Evolutionary conservation across 2,329 filamentous ascomycete species (phyloP), one percentile per base, ranked within the genome.

Genomic region (Stagonosporopsis rhizophila): DNA sequence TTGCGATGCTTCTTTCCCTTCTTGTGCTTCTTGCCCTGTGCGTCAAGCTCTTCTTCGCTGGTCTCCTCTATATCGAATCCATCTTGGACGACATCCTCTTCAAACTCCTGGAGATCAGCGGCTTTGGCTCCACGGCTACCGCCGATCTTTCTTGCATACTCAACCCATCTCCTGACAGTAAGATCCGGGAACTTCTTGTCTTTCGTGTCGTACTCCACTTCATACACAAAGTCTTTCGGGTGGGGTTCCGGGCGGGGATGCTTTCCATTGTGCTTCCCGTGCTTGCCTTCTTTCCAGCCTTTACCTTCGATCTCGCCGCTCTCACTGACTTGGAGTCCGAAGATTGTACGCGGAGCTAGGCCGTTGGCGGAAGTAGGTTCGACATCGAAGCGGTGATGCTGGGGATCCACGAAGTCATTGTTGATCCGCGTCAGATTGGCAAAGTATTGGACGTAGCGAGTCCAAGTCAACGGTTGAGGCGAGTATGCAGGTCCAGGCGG

Each of bases 381-480:
- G 6, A 49, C 7, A 5, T 54, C 44, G 41, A n/a, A 35, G 14
- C 25, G 22, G 5, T 42, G 39, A 4, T 58, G 46, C 28, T 55
- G 47, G 17, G 62, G 51, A 20, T 68, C 63, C 30, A 68, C 61
- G 34, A 87, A 82, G 57, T 90, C 85, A 66, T 92, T 90, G 77
- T 98, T 96, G 77, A 96, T 88, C 56, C 86, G 79, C 0, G 94
- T 98, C n/a, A 99, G 79, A 74, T 99, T 99, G 58, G 94, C 92
- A 75, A 87, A 97, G 75, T 96, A 97, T 69, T 99, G 95, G 4
- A 87, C 92, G 75, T 92, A 97, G 5, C 91, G 87, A 3, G 89
- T 82, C 59, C 93, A 81, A 0, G 91, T 90, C 34, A 98, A 81
- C 0, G 91, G 81, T 72, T 99, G 95, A 7, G 89, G 87, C 19